phyloP scores from a whole-genome alignment of 345 rosid species.

The Eucalyptus regnans region DNA sequence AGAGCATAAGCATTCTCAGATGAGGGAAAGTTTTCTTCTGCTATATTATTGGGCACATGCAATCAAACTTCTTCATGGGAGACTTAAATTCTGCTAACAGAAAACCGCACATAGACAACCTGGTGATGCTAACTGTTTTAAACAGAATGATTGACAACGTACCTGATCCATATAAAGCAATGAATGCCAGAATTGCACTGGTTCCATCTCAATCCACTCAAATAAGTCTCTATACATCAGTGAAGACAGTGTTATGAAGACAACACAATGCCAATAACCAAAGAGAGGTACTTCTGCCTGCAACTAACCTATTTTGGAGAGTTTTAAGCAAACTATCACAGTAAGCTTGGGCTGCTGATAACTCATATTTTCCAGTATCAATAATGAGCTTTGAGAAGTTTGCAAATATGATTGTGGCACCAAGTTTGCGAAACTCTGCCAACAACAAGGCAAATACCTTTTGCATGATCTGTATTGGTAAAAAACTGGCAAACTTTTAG shows the following conservation, averaged over 20 bases:
- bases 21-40: background rate
- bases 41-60: background rate
- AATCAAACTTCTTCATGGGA: background rate
- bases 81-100: background rate
- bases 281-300: background rate
- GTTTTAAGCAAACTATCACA: constrained; percentile 82
- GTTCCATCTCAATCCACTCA: constrained; percentile 87
- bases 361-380: constrained; percentile 70
- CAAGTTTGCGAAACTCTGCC: constrained; percentile 90
- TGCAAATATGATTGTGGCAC: constrained; percentile 85
- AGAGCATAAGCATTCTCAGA: background rate
- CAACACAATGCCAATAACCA: background rate
- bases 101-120: background rate
- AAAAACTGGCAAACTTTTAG: background rate
- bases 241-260: constrained; percentile 1
- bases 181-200: constrained; percentile 74
- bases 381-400: constrained; percentile 79
- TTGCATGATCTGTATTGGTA: constrained; percentile 65
- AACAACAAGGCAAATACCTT: constrained; percentile 89
- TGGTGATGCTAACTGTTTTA: background rate
- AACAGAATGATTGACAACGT: background rate
- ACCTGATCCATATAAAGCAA: constrained; percentile 99
- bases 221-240: constrained; percentile 54
- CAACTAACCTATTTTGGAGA: constrained; percentile 56
- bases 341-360: constrained; percentile 73